Base-by-base conservation (phyloP, 1,284 basidiomycete genomes). In the Moniliella sp. region DNA sequence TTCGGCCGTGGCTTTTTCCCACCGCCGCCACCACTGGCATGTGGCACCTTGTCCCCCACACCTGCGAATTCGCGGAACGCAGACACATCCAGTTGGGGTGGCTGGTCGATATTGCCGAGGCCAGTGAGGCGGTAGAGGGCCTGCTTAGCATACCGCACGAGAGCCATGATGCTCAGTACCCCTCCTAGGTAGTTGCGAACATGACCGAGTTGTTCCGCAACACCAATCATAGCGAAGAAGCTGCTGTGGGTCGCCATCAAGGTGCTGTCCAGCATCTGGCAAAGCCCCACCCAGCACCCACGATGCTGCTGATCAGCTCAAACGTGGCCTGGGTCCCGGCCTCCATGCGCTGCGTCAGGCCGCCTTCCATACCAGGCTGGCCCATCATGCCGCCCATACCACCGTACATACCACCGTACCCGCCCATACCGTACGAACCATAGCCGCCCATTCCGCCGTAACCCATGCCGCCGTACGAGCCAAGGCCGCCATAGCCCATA, bases 181-280 rank as follows among this genome's bases (percentile, higher is more conserved):
- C 86, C 82, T 19, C 84, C 84, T 9, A 97, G 70, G 16, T 84
- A 86, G 47, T 84, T 79, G 32, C 84, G 73, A 27, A 94, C 70
- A 46, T 79, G 76, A 5, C 76, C 75, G 52, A 99, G 78, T 61
- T 97, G 91, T 56, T 99, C 88, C 25, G 86, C 72, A 16, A 97
- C 86, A 40, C 84, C 83, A 34, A 94, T 83, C 79, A 99, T 93
- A 39, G 88, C 88, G 61, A 94, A 97, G 66, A 99, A 97, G 27
- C 75, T 78, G 3, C 80, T 84, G 63, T 99, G 91, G 0, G 91
- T 99, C 3, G 91, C 91, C 78, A 94, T 83, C 64, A 93, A 97
- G 3, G 91, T 97, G 26, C 74, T 78, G 62, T 97, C 88, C 48
- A 99, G 74, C 74, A 99, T 88, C 62, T 97, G 91, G 91, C 79